Evolutionary conservation across 148 eudicot genomes (phyloP).

Genomic region (Vaccinium darrowii): DNA sequence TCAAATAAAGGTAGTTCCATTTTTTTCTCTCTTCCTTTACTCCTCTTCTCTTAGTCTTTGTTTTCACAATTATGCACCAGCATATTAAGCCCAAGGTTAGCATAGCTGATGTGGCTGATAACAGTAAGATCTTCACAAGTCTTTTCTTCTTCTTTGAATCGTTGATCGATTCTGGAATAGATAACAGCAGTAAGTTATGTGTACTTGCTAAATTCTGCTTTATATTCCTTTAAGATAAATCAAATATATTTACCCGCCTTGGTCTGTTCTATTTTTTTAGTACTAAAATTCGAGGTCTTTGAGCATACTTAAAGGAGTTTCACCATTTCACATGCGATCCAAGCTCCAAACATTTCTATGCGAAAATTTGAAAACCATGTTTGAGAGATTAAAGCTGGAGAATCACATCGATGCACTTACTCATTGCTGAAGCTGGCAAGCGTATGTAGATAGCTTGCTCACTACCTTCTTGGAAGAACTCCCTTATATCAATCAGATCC

Average conservation of each 20-base stretch:
- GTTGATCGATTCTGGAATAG: not conserved
- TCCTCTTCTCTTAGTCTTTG: not conserved
- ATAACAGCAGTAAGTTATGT: not conserved
- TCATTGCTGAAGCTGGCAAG: constrained; percentile 3
- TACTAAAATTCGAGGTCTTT: not conserved
- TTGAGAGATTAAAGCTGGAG: no score
- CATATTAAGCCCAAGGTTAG: not conserved
- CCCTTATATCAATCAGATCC: constrained; percentile 16
- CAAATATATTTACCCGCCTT: no score
- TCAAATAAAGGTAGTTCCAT: constrained; percentile 11
- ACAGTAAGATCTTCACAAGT: not conserved
- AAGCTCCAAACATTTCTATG: not conserved
- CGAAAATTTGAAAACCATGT: no score
- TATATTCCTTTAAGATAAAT: no score
- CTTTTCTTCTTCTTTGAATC: not conserved
- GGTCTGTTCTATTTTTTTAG: no score
- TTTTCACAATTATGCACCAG: not conserved
- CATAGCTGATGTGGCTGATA: not conserved
- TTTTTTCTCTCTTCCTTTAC: not conserved
- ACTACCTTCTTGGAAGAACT: not conserved
- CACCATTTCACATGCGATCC: not conserved
- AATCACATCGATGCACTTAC: not conserved
- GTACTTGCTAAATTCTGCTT: not conserved
- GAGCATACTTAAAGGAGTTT: no score
- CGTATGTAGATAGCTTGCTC: constrained; percentile 15